These are phyloP conservation scores for Coemansia sp. DNA, from an alignment of 192 early-diverging fungal species.

Conservation along the genomic window DNA sequence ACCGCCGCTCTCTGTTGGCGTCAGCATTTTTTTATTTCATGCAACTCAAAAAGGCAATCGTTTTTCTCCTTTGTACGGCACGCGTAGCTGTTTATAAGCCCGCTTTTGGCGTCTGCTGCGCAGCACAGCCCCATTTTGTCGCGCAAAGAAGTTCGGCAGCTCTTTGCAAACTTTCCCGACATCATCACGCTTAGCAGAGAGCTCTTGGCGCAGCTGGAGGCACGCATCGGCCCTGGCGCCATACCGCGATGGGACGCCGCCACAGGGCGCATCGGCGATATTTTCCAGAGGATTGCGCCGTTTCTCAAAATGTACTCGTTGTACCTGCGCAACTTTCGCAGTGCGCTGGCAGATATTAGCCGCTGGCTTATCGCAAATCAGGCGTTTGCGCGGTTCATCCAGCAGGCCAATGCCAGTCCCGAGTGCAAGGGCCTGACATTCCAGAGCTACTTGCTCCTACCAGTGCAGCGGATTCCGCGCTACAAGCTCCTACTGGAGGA, in stretches of 20 bases:
- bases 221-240: conserved; percentile 43
- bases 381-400: conserved; percentile 41
- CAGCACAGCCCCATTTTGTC: conserved; percentile 42
- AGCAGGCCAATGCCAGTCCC: conserved; percentile 34
- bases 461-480: conserved; percentile 51
- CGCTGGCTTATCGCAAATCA: conserved; percentile 28
- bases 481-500: conserved; percentile 56
- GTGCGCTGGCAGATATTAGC: conserved; percentile 46
- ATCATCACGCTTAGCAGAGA: conserved; percentile 60
- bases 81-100: conserved; percentile 43
- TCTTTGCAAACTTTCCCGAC: conserved; percentile 68
- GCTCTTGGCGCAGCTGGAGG: conserved; percentile 59
- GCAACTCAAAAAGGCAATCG: neutral
- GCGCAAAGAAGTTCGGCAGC: conserved; percentile 58
- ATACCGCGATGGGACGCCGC: conserved; percentile 41
- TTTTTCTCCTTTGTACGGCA: conserved; percentile 5
- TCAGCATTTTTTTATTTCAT: neutral
- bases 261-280: conserved; percentile 45
- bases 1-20: conserved; percentile 3
- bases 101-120: conserved; percentile 45
- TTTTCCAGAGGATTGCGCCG: conserved; percentile 48
- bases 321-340: conserved; percentile 56
- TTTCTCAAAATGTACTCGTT: conserved; percentile 57
- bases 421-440: conserved; percentile 54
- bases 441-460: conserved; percentile 54